A percentile compares a stretch with the other conserved stretches of the same genome.
Evolutionary conservation across 352 stramenopile species (phyloP).

Genomic region (Globisporangium polare): DNA sequence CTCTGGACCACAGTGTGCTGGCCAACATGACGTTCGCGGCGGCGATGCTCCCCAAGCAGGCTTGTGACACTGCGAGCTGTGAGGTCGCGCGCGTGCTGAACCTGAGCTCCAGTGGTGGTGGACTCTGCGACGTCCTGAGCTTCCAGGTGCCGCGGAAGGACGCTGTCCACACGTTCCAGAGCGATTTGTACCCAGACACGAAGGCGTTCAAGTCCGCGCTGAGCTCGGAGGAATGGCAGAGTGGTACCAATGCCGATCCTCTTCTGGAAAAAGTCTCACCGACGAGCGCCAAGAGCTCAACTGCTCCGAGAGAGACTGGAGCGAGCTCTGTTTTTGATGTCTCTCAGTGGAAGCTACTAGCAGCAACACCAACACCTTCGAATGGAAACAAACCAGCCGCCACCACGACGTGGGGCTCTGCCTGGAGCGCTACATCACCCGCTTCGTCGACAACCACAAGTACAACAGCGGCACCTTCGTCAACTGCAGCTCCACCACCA

Average conservation of each 20-base stretch:
- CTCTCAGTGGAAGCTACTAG: background rate
- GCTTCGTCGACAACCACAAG: background rate
- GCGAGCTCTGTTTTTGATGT: conserved; percentile 31
- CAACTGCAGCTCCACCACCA: conserved; percentile 11
- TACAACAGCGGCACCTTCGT: background rate
- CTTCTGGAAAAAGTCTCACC: conserved; percentile 32
- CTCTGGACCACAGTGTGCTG: conserved; percentile 50
- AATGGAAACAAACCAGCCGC: background rate
- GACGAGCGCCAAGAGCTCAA: conserved; percentile 16
- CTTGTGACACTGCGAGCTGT: conserved; percentile 43
- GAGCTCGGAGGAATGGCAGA: conserved; percentile 36
- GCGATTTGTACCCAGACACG: conserved; percentile 73
- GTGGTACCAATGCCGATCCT: conserved; percentile 38
- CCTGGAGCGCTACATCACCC: conserved; percentile 5
- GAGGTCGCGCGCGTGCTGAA: conserved; percentile 68
- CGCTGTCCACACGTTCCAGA: conserved; percentile 57
- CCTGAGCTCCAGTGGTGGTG: conserved; percentile 37
- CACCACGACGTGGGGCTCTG: conserved; percentile 8
- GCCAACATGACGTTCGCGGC: conserved; percentile 55
- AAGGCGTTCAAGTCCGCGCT: conserved; percentile 33
- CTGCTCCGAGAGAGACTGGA: conserved; percentile 6
- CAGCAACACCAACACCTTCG: background rate
- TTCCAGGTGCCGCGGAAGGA: conserved; percentile 68
- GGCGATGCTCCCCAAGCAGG: conserved; percentile 46
- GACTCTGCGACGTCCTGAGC: conserved; percentile 57